Conservation (phyloP, 2,329 filamentous ascomycete species). For the Tricladium varicosporioides region DNA sequence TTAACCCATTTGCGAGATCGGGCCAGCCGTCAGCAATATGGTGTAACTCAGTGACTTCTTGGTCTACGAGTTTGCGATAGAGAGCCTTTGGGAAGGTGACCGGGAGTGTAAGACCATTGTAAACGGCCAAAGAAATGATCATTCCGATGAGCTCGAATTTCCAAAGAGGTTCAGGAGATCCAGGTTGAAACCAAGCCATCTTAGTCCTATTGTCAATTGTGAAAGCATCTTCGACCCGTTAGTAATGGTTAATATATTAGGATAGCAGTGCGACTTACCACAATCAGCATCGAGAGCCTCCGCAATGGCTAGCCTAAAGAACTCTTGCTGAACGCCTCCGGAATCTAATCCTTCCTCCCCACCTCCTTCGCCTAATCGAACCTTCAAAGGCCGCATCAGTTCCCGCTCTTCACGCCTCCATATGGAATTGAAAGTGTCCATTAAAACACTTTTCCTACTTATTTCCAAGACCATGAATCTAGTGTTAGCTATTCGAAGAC, state of each 20-base stretch:
- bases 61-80: conserved; percentile 74
- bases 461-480: conserved; percentile 72
- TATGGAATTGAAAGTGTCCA: conserved; percentile 80
- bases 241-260: conserved; percentile 1
- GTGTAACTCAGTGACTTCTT: conserved; percentile 66
- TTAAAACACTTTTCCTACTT: conserved; percentile 63
- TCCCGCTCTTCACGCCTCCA: conserved; percentile 84
- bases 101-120: conserved; percentile 89
- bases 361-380: conserved; percentile 76
- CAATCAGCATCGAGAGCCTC: conserved; percentile 77
- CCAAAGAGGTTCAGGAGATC: conserved; percentile 78
- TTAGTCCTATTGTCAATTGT: conserved; percentile 71
- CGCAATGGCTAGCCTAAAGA: conserved; percentile 80
- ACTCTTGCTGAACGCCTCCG: conserved; percentile 94
- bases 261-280: conserved; percentile 43
- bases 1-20: conserved; percentile 71
- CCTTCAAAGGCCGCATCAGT: conserved; percentile 80
- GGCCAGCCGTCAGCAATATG: conserved; percentile 89
- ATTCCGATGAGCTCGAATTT: conserved; percentile 89
- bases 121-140: conserved; percentile 84
- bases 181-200: conserved; percentile 86
- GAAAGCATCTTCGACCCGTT: conserved; percentile 58
- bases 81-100: conserved; percentile 84
- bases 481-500: conserved; percentile 64
- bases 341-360: conserved; percentile 91